Evolutionary conservation across 2,329 filamentous ascomycete genomes (phyloP).

Genomic region (Fusarium haematococcum): DNA sequence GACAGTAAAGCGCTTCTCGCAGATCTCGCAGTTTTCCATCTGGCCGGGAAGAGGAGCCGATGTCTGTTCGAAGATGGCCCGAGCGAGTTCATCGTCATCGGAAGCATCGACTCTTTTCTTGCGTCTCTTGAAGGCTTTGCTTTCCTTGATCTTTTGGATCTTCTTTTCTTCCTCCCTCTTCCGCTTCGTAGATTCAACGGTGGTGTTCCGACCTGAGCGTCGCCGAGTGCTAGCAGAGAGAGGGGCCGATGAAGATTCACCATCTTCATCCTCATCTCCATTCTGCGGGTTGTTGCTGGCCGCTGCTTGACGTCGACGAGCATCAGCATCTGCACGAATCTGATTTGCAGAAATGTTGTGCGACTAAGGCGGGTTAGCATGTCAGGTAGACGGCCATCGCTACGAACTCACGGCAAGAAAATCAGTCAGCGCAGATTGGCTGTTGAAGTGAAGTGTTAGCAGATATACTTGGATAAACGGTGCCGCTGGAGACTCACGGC

Average conservation of each 20-base stretch:
- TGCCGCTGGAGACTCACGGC: slow-evolving; percentile 47
- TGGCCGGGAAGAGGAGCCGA: slow-evolving; percentile 79
- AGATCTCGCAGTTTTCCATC: slow-evolving; percentile 87
- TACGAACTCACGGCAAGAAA: slow-evolving; percentile 59
- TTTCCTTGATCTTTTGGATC: slow-evolving; percentile 71
- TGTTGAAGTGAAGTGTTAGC: slow-evolving; percentile 34
- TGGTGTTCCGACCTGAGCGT: slow-evolving; percentile 44
- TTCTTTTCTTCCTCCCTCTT: slow-evolving; percentile 63
- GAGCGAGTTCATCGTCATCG: slow-evolving; percentile 63
- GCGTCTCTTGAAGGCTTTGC: slow-evolving; percentile 68
- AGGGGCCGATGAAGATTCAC: slow-evolving; percentile 29
- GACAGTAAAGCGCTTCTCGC: slow-evolving; percentile 90
- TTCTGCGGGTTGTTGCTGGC: slow-evolving; percentile 27
- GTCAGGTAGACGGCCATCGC: not conserved
- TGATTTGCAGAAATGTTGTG: slow-evolving; percentile 77
- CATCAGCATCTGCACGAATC: slow-evolving; percentile 63
- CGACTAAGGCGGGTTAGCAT: slow-evolving; percentile 58
- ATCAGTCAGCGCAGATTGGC: slow-evolving; percentile 66
- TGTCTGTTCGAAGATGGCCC: slow-evolving; percentile 60
- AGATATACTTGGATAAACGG: not conserved
- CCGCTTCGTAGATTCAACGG: slow-evolving; percentile 44
- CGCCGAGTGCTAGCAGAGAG: slow-evolving; percentile 40
- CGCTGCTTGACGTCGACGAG: slow-evolving; percentile 57
- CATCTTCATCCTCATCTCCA: slow-evolving; percentile 34
- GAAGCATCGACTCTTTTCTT: slow-evolving; percentile 55